Percentiles rank a stretch among this genome's conserved stretches.
Evolutionary conservation across 768 basidiomycete genomes (phyloP).

Genomic region (Boletus insuetus): DNA sequence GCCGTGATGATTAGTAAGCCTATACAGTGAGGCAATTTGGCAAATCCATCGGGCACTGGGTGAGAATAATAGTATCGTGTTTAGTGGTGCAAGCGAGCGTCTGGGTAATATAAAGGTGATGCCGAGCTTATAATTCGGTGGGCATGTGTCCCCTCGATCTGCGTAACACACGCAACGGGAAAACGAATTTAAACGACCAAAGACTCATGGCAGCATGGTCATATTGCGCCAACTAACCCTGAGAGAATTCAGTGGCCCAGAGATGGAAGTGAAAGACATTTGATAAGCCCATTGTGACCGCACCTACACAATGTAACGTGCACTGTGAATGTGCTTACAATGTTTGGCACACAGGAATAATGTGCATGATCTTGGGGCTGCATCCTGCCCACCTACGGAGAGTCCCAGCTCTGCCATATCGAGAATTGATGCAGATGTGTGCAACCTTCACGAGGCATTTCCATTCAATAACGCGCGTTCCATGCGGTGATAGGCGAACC

Average conservation of each 20-base stretch:
- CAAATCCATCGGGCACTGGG: too few species aligned
- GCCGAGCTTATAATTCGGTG: neutral
- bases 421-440: neutral
- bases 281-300: neutral
- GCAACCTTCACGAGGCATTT: neutral
- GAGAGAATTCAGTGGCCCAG: neutral
- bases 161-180: neutral
- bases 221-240: conserved; percentile 2
- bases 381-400: neutral
- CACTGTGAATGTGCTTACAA: neutral
- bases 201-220: neutral
- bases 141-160: conserved; percentile 1
- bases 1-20: too few species aligned
- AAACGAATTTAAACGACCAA: too few species aligned
- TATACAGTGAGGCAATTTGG: too few species aligned
- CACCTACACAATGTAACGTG: conserved; percentile 1
- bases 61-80: too few species aligned
- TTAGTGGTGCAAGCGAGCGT: neutral
- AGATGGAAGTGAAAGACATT: too few species aligned
- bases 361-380: neutral
- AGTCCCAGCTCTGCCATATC: neutral
- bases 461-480: neutral
- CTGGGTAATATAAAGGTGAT: neutral
- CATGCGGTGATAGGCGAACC: neutral
- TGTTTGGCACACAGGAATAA: neutral